A percentile compares a stretch with the other conserved stretches of the same genome.
Conservation (phyloP, 768 basidiomycete genomes). For the Lactarius psammicola region DNA sequence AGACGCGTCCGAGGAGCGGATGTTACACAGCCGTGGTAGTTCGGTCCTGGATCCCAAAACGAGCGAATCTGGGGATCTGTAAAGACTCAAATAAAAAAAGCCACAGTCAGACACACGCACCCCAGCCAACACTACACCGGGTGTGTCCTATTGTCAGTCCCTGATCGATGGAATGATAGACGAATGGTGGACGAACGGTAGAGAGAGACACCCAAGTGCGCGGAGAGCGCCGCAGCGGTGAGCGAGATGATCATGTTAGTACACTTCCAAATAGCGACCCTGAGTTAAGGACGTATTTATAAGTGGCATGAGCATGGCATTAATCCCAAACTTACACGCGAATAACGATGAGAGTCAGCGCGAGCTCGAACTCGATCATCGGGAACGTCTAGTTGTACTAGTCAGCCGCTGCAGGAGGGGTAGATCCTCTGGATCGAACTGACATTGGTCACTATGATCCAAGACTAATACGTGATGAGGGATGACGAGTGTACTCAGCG, state of each 20-base stretch:
- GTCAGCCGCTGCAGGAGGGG: not conserved
- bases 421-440: not conserved
- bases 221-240: not conserved
- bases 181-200: slow-evolving; percentile 1
- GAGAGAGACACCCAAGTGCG: slow-evolving; percentile 6
- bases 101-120: not conserved
- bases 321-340: slow-evolving; percentile 14
- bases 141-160: not conserved
- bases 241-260: not conserved
- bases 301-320: no score
- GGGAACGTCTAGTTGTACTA: slow-evolving; percentile 5
- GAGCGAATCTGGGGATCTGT: slow-evolving; percentile 13
- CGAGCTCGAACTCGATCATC: slow-evolving; percentile 16
- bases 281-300: not conserved
- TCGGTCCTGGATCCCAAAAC: slow-evolving; percentile 1
- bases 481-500: not conserved
- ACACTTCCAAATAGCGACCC: slow-evolving; percentile 14
- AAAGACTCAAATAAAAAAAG: not conserved
- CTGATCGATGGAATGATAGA: not conserved
- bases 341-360: slow-evolving; percentile 9
- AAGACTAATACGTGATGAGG: slow-evolving; percentile 6
- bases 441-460: slow-evolving; percentile 15
- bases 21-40: slow-evolving; percentile 12
- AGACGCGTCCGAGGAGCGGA: not conserved
- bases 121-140: slow-evolving; percentile 5